Evolutionary conservation across 306 rosid species (phyloP), one percentile per base, ranked within the genome.

Genomic region (Casuarina glauca): DNA sequence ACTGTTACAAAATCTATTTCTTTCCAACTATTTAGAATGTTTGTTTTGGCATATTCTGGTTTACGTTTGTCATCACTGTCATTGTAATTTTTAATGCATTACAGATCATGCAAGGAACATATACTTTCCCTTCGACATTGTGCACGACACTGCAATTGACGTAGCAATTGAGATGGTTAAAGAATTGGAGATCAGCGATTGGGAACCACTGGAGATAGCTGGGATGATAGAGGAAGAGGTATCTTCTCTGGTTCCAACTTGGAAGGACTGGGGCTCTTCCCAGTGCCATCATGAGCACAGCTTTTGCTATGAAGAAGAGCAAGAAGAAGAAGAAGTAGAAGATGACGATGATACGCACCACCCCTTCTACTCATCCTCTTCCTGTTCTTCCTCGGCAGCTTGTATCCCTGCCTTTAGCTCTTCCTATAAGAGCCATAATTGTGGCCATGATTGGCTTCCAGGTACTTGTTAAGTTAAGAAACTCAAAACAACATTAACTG

Each of bases 111-210:
- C 78, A 1, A 89, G 92, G 74, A 91, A 90, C 53, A 76, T 94
- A 55, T 86, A 83, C 86, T 92, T 94, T 82, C 87, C 93, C 13
- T 94, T 89, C 46, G 96, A 94, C 84, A 88, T 85, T 9, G 74
- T 79, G 61, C 86, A 86, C 9, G 98, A 94, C 85, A 94, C 93
- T 4, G 83, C 98, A 0, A 83, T 86, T 53, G 90, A 84, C 49
- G 98, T 94, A 45, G 96, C 97, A 0, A 76, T 75, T 10, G 97
- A 94, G 88, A 94, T 94, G 98, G 97, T 94, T 11, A 83, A 87
- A 79, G 98, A 94, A 69, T 84, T 92, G 81, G 96, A 90, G 74
- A 90, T 94, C 9, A 84, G 76, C 17, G 93, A 92, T 73, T 88
- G 91, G 90, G 90, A 86, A 70, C 95, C 97, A 20, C 12, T 50